phyloP scores from a whole-genome alignment of 2,329 filamentous ascomycete species.

The Pseudogymnoascus sp. region DNA sequence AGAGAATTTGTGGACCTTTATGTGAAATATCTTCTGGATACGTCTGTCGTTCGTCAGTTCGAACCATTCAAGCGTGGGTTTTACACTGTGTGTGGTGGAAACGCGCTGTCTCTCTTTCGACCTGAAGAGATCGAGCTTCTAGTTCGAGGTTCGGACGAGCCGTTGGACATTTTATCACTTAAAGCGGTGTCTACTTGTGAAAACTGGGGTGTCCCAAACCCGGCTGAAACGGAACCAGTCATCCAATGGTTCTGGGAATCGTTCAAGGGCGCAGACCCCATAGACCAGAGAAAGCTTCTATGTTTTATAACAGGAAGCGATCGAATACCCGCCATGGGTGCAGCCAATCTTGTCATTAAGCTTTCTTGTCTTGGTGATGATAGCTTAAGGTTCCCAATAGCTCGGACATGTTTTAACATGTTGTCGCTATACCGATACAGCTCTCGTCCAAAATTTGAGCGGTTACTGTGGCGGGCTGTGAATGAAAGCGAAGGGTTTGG shows the following conservation, averaged over 20 bases:
- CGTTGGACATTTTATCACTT: slow-evolving; percentile 69
- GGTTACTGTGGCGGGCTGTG: slow-evolving; percentile 77
- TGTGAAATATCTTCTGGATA: slow-evolving; percentile 71
- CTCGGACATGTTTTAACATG: slow-evolving; percentile 86
- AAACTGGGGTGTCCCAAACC: slow-evolving; percentile 58
- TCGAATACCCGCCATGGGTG: slow-evolving; percentile 80
- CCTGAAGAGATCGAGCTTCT: slow-evolving; percentile 89
- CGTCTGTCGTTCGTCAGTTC: slow-evolving; percentile 71
- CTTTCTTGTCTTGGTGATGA: slow-evolving; percentile 71
- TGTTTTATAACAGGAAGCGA: slow-evolving; percentile 88
- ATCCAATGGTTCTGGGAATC: slow-evolving; percentile 85
- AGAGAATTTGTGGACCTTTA: slow-evolving; percentile 83
- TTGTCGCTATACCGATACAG: slow-evolving; percentile 68
- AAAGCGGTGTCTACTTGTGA: slow-evolving; percentile 74
- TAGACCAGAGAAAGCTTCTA: slow-evolving; percentile 69
- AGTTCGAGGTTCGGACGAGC: slow-evolving; percentile 76
- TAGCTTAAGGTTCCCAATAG: slow-evolving; percentile 68
- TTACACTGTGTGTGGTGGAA: slow-evolving; percentile 84
- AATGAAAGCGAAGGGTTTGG: slow-evolving; percentile 87
- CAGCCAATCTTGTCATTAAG: slow-evolving; percentile 69
- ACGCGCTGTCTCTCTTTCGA: slow-evolving; percentile 77
- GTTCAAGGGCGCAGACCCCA: slow-evolving; percentile 58
- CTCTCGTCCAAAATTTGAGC: slow-evolving; percentile 59
- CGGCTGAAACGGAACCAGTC: slow-evolving; percentile 55
- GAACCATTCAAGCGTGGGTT: slow-evolving; percentile 93